These are phyloP conservation scores for Cadophora sp. DNA, from an alignment of 2,329 filamentous ascomycete species.

Conservation along the genomic window DNA sequence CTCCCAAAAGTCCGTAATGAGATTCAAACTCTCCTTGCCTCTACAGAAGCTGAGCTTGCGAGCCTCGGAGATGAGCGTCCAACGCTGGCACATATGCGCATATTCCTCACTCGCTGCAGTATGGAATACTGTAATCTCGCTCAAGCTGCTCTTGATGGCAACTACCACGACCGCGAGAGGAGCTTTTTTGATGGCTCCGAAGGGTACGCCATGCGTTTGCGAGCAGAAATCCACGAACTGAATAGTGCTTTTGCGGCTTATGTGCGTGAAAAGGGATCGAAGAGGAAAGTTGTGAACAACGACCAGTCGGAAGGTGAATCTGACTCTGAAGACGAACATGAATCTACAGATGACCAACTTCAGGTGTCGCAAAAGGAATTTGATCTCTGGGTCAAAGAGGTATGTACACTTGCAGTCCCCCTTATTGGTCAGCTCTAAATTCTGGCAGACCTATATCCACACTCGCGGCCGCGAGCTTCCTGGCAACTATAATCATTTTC, in stretches of 20 bases:
- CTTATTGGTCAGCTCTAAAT: background rate
- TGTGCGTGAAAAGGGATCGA: background rate
- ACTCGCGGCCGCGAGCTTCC: slow-evolving; percentile 37
- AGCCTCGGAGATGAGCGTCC: slow-evolving; percentile 32
- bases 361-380: background rate
- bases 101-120: background rate
- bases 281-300: background rate
- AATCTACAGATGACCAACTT: background rate
- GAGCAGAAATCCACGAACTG: background rate
- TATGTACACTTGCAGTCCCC: background rate
- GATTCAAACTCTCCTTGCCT: slow-evolving; percentile 30
- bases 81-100: background rate
- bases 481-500: slow-evolving; percentile 45
- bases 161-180: background rate
- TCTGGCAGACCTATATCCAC: slow-evolving; percentile 11
- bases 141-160: background rate
- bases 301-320: background rate
- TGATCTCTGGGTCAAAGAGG: background rate
- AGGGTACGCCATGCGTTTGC: background rate
- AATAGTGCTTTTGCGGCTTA: background rate
- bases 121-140: background rate
- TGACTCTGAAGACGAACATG: background rate
- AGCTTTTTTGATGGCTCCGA: too few relatives aligned
- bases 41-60: slow-evolving; percentile 17
- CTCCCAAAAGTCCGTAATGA: slow-evolving; percentile 42